Conservation (phyloP, 495 filamentous ascomycete species). For the Endocarpon pusillum region DNA sequence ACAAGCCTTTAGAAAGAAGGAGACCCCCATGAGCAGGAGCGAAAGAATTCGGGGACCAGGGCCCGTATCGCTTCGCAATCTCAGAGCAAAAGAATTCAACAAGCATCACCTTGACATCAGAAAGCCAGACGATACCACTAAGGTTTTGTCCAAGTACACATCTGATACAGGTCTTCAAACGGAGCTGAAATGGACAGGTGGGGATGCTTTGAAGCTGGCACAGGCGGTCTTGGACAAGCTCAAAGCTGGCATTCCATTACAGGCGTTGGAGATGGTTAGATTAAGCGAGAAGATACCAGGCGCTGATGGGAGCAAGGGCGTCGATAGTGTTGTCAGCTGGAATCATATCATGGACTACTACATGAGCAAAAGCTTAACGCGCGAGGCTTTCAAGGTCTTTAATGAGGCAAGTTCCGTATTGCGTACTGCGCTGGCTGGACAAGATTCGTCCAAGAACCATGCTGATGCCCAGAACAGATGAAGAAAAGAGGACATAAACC, state of each 20-base stretch:
- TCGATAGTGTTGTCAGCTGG: slow-evolving; percentile 58
- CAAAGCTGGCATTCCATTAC: slow-evolving; percentile 31
- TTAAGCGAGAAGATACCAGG: slow-evolving; percentile 42
- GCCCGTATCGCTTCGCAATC: neutral
- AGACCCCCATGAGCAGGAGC: neutral
- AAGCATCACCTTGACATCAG: neutral
- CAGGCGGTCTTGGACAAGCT: slow-evolving; percentile 42
- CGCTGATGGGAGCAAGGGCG: no score
- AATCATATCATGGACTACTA: slow-evolving; percentile 66
- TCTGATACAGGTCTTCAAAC: no score
- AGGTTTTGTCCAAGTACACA: no score
- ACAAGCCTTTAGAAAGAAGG: neutral
- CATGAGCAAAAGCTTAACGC: slow-evolving; percentile 38
- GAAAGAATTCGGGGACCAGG: neutral
- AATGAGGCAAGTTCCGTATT: slow-evolving; percentile 64
- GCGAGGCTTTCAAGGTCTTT: slow-evolving; percentile 53
- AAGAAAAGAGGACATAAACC: slow-evolving; percentile 73
- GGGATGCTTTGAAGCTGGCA: slow-evolving; percentile 48
- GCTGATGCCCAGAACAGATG: no score
- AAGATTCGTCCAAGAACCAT: neutral
- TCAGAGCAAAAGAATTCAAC: neutral
- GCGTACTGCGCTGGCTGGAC: neutral
- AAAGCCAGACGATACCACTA: no score
- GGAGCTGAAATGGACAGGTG: neutral
- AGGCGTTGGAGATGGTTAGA: slow-evolving; percentile 50